Percentiles rank a stretch among this genome's conserved stretches.
phyloP scores from a whole-genome alignment of 768 basidiomycete species.

The Rhizopogon vesiculosus region DNA sequence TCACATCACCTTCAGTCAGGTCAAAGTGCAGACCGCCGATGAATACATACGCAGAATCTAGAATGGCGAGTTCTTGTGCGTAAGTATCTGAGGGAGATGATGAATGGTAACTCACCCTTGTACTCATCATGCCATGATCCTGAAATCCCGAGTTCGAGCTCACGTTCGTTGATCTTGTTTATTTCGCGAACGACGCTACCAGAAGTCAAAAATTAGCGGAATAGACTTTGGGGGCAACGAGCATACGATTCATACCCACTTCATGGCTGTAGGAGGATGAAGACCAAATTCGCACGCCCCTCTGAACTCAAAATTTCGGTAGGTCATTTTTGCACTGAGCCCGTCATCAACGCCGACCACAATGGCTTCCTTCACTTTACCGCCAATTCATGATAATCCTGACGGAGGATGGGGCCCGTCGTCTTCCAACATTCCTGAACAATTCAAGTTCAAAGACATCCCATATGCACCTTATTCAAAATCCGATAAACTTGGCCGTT shows the following conservation, averaged over 20 bases:
- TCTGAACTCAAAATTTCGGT: conserved; percentile 12
- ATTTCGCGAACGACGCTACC: conserved; percentile 89
- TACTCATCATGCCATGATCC: conserved; percentile 97
- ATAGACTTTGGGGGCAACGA: not conserved
- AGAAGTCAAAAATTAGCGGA: conserved; percentile 7
- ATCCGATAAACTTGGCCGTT: conserved; percentile 95
- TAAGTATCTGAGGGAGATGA: too few relatives aligned
- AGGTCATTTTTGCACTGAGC: conserved; percentile 4
- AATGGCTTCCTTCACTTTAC: conserved; percentile 83
- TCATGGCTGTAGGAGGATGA: conserved; percentile 44
- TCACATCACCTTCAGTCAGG: conserved; percentile 95
- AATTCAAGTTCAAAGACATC: conserved; percentile 98
- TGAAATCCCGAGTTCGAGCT: conserved; percentile 71
- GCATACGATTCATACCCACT: conserved; percentile 42
- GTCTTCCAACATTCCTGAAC: conserved; percentile 75
- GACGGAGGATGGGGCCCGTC: conserved; percentile 94
- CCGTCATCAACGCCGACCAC: conserved; percentile 9
- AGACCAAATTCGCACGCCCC: conserved; percentile 5
- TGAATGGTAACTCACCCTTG: conserved; percentile 45
- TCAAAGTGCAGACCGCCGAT: conserved; percentile 85
- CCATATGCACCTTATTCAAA: conserved; percentile 99
- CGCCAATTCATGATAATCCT: conserved; percentile 85
- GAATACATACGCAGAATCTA: conserved; percentile 95
- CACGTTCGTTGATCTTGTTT: conserved; percentile 85
- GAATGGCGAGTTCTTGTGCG: conserved; percentile 2